Evolutionary conservation across 805 yeast species (phyloP).

Genomic region (Ogataea paraovalis): DNA sequence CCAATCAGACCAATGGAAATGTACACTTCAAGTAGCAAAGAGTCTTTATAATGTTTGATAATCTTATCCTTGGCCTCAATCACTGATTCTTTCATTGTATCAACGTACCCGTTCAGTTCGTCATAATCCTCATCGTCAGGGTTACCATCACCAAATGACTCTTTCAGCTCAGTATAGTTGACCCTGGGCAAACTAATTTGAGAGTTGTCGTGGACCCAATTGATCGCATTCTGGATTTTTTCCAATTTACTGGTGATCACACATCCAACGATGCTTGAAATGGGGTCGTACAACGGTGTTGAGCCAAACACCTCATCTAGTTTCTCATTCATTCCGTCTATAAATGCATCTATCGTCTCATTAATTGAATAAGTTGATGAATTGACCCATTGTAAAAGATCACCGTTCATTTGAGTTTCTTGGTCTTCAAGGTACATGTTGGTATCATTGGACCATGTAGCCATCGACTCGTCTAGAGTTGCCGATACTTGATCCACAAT

Average conservation of each 20-base stretch:
- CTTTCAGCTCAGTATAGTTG: conserved; percentile 11
- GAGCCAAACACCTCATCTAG: conserved; percentile 58
- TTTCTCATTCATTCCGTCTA: conserved; percentile 53
- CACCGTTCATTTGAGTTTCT: conserved; percentile 53
- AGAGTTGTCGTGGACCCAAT: conserved; percentile 71
- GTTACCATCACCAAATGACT: conserved; percentile 4
- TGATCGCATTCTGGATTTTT: conserved; percentile 63
- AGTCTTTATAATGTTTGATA: conserved; percentile 31
- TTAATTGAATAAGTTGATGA: conserved; percentile 57
- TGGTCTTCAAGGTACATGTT: conserved; percentile 49
- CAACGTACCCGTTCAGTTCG: conserved; percentile 12
- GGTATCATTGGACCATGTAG: conserved; percentile 51
- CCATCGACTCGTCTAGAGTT: conserved; percentile 32
- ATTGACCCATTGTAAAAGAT: conserved; percentile 63
- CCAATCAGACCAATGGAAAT: conserved; percentile 42
- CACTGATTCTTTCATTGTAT: conserved; percentile 24
- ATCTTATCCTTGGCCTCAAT: conserved; percentile 23
- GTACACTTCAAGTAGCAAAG: conserved; percentile 42
- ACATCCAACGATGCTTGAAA: conserved; percentile 71
- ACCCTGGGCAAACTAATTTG: conserved; percentile 55
- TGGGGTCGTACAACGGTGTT: conserved; percentile 62
- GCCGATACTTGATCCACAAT: conserved; percentile 10
- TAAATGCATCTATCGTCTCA: conserved; percentile 53
- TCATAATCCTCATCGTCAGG: conserved; percentile 7
- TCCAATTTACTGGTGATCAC: conserved; percentile 70